Conservation (phyloP, 2,329 filamentous ascomycete species). For the Bisporella sp. region DNA sequence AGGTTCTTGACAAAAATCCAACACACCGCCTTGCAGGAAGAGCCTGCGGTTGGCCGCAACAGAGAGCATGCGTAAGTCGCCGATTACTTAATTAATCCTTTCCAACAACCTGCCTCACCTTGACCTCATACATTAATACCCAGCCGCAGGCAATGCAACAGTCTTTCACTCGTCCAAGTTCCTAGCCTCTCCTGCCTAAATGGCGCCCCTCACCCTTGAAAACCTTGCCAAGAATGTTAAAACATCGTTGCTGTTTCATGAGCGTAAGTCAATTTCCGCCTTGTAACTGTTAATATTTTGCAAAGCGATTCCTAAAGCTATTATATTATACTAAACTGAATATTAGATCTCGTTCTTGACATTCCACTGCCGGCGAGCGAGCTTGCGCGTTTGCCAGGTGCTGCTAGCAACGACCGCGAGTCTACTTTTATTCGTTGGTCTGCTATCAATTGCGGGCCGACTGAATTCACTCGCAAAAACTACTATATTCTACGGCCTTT, state of each 20-base stretch:
- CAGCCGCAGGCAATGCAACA: no score
- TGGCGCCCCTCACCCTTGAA: not conserved
- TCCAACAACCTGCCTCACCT: no score
- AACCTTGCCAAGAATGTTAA: not conserved
- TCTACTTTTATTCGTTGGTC: not conserved
- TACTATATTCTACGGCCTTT: not conserved
- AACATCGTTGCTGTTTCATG: not conserved
- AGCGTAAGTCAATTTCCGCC: not conserved
- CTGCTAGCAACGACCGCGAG: not conserved
- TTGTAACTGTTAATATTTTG: not conserved
- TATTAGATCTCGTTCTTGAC: not conserved
- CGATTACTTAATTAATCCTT: no score
- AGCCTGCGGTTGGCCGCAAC: no score
- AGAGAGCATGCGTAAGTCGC: no score
- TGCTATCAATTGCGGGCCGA: not conserved
- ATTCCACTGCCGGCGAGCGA: not conserved
- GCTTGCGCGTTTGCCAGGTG: not conserved
- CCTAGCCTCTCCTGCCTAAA: not conserved
- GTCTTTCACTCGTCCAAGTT: no score
- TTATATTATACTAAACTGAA: not conserved
- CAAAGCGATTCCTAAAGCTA: not conserved
- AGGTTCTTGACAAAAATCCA: no score
- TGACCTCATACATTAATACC: no score
- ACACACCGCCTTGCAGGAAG: no score
- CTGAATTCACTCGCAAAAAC: not conserved